Conservation (phyloP, 2,329 filamentous ascomycete genomes). For the Colletotrichum gigasporum region DNA sequence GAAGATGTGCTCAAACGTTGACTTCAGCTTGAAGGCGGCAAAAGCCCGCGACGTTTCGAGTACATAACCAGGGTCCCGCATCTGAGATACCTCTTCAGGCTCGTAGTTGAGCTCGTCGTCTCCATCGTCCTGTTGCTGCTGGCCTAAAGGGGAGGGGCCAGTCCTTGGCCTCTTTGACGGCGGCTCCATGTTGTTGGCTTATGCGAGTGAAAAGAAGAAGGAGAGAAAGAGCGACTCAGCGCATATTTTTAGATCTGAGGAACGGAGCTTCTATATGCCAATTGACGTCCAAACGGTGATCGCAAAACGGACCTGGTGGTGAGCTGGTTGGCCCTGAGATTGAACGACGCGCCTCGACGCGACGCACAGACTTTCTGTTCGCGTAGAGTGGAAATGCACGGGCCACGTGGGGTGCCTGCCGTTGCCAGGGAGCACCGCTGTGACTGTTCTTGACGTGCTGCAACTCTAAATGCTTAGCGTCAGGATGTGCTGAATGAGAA, state of each 20-base stretch:
- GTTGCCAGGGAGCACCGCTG: slow-evolving; percentile 14
- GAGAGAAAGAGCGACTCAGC: too few relatives aligned
- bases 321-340: not conserved
- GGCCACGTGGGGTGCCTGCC: not conserved
- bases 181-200: slow-evolving; percentile 59
- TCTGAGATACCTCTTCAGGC: slow-evolving; percentile 56
- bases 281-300: too few relatives aligned
- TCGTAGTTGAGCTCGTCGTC: slow-evolving; percentile 59
- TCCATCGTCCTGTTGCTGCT: slow-evolving; percentile 48
- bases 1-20: slow-evolving; percentile 89
- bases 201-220: not conserved
- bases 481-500: not conserved
- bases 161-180: slow-evolving; percentile 69
- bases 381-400: slow-evolving; percentile 25
- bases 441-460: not conserved
- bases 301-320: too few relatives aligned
- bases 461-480: slow-evolving; percentile 2
- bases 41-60: slow-evolving; percentile 70
- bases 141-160: slow-evolving; percentile 48
- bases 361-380: not conserved
- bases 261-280: too few relatives aligned
- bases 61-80: slow-evolving; percentile 63
- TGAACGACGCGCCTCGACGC: slow-evolving; percentile 9
- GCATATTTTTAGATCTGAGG: too few relatives aligned
- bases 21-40: slow-evolving; percentile 79